These are phyloP conservation scores for Trifolium dubium DNA, from an alignment of 306 rosid genomes.

Conservation along the genomic window DNA sequence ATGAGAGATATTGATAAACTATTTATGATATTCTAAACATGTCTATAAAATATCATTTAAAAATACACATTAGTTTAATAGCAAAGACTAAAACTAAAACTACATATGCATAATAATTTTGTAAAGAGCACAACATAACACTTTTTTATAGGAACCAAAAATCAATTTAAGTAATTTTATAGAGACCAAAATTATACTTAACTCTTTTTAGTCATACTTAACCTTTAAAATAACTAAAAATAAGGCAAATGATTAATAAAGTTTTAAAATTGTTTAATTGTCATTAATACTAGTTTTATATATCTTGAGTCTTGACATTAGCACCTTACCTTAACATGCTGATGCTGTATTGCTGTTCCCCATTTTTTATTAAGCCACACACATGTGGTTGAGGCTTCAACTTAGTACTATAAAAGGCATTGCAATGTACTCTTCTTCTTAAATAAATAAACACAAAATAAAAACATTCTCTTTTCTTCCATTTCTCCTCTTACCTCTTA, in stretches of 20 bases:
- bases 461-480: conserved; percentile 44
- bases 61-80: too few relatives aligned
- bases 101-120: too few relatives aligned
- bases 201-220: too few relatives aligned
- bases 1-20: too few relatives aligned
- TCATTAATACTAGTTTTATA: not conserved
- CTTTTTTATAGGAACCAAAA: too few relatives aligned
- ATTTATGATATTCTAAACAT: too few relatives aligned
- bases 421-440: conserved; percentile 17
- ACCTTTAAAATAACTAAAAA: too few relatives aligned
- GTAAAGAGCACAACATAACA: too few relatives aligned
- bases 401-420: conserved; percentile 41
- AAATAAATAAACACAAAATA: not conserved
- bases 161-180: too few relatives aligned
- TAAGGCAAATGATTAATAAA: not conserved
- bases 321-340: conserved; percentile 4
- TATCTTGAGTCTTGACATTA: not conserved
- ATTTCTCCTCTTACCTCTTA: conserved; percentile 5
- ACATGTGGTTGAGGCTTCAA: conserved; percentile 11
- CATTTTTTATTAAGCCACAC: conserved; percentile 9
- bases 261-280: not conserved
- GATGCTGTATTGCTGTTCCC: not conserved
- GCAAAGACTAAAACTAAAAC: too few relatives aligned
- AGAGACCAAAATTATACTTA: too few relatives aligned
- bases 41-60: too few relatives aligned